These are phyloP conservation scores for Acer yangbiense DNA, from an alignment of 345 rosid species.

Conservation along the genomic window DNA sequence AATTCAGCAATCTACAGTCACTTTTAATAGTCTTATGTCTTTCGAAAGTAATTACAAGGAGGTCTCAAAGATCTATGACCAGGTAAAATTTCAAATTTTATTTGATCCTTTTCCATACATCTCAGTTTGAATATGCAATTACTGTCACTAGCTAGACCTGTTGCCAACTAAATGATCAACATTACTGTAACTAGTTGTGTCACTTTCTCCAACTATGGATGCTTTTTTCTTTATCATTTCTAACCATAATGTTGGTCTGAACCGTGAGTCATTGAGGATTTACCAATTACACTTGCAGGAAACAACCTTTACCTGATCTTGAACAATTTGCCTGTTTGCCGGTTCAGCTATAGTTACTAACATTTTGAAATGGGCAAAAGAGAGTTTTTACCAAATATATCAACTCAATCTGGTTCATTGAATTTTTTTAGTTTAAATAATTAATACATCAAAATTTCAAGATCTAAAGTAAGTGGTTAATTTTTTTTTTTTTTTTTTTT, in stretches of 20 bases:
- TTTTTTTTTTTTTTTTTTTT: background rate
- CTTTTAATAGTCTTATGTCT: constrained; percentile 93
- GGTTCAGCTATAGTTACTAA: background rate
- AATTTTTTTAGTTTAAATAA: background rate
- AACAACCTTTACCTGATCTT: background rate
- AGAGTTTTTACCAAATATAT: background rate
- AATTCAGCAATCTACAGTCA: constrained; percentile 71
- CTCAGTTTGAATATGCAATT: background rate
- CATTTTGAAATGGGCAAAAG: background rate
- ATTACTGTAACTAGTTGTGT: background rate
- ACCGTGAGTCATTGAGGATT: background rate
- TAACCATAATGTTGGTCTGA: background rate
- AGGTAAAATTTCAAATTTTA: constrained; percentile 43
- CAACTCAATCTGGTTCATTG: background rate
- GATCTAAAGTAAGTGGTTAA: background rate
- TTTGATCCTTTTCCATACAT: background rate
- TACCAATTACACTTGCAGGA: background rate
- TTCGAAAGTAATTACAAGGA: constrained; percentile 90
- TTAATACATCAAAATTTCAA: background rate
- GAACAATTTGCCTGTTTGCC: background rate
- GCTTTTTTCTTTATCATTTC: too few species aligned
- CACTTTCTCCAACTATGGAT: background rate
- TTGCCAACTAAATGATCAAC: background rate
- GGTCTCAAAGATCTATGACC: constrained; percentile 93
- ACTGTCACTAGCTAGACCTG: background rate